Evolutionary conservation across 1,284 basidiomycete genomes (phyloP), one percentile per base, ranked within the genome.

Genomic region (Leccinum pachyderme): DNA sequence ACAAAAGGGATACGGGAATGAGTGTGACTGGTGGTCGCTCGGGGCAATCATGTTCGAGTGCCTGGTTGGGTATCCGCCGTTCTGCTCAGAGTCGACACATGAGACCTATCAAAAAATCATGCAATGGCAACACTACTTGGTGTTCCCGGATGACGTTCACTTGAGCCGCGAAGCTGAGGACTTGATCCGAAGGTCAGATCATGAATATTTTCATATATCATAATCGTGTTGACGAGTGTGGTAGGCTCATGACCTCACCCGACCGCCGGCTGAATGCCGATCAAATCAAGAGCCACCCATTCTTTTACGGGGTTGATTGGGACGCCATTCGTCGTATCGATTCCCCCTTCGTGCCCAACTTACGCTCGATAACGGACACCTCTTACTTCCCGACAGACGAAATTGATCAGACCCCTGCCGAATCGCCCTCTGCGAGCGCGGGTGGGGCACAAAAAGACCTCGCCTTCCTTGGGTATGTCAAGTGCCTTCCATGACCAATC

Each of bases 31-130:
- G 94, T 98, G 95, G 95, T 94, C 91, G 8, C 79, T 95, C 24
- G 93, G 97, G 4, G 93, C 95, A 6, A 99, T 99, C 79, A 97
- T 95, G 92, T 99, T 98, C 70, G 97, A 99, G 74, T 98, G 93
- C 73, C 78, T 99, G 18, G 93, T 98, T 63, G 96, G 92, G 56
- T 98, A 98, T 73, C 95, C 96, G 28, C 96, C 95, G 0, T 98
- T 98, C 78, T 98, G 95, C 72, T 96, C 95, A 15, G 95, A 99
- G 72, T 93, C 91, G 55, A 95, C 97, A n/a, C 94, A 97, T 67
- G 96, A 99, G 64, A 98, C 97, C 29, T 99, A 99, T 74, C 87
- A 96, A 70, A 99, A 98, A 77, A 99, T 99, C 62, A 87, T 98
- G 72, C 90, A 95, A 67, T 99, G 95, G 96, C 81, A 84, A 58